Conservation (phyloP, 2,329 filamentous ascomycete species). For the Diaporthe amygdali region DNA sequence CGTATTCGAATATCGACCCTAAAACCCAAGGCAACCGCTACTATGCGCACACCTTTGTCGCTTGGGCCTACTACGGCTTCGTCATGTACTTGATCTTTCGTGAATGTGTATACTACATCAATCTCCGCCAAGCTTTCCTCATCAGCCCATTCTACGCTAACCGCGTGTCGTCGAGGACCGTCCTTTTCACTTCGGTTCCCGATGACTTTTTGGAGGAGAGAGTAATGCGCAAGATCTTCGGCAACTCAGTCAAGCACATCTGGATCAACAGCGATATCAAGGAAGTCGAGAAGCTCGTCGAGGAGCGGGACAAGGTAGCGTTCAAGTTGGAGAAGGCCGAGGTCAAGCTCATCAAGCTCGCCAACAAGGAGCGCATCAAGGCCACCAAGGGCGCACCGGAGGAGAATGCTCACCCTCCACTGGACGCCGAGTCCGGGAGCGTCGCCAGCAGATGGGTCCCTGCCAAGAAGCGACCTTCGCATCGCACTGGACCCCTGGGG, state of each 20-base stretch:
- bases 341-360: slow-evolving; percentile 80
- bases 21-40: slow-evolving; percentile 60
- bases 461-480: slow-evolving; percentile 75
- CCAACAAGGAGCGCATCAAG: slow-evolving; percentile 75
- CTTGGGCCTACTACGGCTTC: slow-evolving; percentile 86
- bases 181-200: slow-evolving; percentile 88
- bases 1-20: slow-evolving; percentile 76
- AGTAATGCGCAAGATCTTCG: slow-evolving; percentile 82
- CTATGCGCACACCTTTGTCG: slow-evolving; percentile 81
- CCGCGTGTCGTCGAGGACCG: slow-evolving; percentile 87
- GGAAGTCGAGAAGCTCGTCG: slow-evolving; percentile 79
- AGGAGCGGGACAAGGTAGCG: slow-evolving; percentile 80
- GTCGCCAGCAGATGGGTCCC: slow-evolving; percentile 78
- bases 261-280: slow-evolving; percentile 84
- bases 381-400: slow-evolving; percentile 58
- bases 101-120: slow-evolving; percentile 91
- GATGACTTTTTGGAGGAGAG: slow-evolving; percentile 76
- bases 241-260: slow-evolving; percentile 78
- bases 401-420: slow-evolving; percentile 50
- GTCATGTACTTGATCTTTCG: slow-evolving; percentile 87
- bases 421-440: slow-evolving; percentile 70
- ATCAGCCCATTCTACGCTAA: slow-evolving; percentile 83
- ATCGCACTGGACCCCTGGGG: slow-evolving; percentile 70
- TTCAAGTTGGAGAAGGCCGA: slow-evolving; percentile 87
- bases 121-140: slow-evolving; percentile 89